phyloP scores from a whole-genome alignment of 768 basidiomycete species.

The Hirschioporus abietinus region DNA sequence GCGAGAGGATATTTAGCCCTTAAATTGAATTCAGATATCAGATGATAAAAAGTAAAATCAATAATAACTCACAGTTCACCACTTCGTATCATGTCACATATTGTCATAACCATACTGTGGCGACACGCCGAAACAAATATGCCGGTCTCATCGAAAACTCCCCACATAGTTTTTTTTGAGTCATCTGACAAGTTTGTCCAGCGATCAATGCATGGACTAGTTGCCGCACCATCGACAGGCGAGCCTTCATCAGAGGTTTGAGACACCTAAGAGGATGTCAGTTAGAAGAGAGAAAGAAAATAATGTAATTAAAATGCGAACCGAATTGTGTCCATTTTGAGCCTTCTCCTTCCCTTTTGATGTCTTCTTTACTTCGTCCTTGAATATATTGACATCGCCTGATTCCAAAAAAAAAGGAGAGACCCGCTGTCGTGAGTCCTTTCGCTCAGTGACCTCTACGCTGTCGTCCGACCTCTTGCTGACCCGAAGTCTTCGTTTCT shows the following conservation, averaged over 20 bases:
- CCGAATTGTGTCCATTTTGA: not conserved
- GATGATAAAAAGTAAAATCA: not conserved
- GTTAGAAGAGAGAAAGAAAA: no score
- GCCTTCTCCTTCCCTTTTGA: slow-evolving; percentile 3
- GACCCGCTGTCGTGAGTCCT: not conserved
- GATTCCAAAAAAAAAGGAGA: not conserved
- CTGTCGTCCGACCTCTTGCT: not conserved
- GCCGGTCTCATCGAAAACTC: slow-evolving; percentile 17
- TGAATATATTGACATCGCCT: slow-evolving; percentile 16
- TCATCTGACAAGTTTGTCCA: slow-evolving; percentile 17
- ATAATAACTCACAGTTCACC: slow-evolving; percentile 22
- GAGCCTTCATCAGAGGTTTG: not conserved
- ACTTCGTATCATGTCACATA: slow-evolving; percentile 22
- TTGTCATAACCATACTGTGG: slow-evolving; percentile 17
- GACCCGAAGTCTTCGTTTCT: not conserved
- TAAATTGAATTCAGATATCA: slow-evolving; percentile 5
- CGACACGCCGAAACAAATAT: slow-evolving; percentile 18
- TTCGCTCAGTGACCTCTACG: not conserved
- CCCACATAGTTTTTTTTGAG: slow-evolving; percentile 18
- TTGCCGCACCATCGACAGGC: slow-evolving; percentile 4
- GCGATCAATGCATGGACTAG: slow-evolving; percentile 13
- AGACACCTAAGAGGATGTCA: not conserved
- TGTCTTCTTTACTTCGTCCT: slow-evolving; percentile 17
- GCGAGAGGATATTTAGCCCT: slow-evolving; percentile 21
- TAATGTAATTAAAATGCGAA: no score